Evolutionary conservation across 441 rosid genomes (phyloP).

Genomic region (Lepidium campestre): DNA sequence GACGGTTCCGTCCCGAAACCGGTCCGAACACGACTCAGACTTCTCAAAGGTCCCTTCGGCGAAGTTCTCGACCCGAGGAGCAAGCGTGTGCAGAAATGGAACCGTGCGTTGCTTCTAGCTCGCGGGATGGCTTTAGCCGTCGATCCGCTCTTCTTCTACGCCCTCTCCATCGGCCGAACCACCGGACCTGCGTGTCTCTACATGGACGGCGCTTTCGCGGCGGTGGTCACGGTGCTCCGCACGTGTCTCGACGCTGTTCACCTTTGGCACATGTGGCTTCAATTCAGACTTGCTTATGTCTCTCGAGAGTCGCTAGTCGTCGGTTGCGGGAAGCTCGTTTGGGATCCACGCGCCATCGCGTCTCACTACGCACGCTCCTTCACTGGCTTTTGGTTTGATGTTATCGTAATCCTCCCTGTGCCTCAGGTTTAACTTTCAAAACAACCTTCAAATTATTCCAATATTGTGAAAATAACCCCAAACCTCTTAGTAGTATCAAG

Average conservation of each 20-base stretch:
- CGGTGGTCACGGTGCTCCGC: slow-evolving; percentile 42
- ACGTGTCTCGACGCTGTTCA: slow-evolving; percentile 54
- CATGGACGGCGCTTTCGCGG: slow-evolving; percentile 56
- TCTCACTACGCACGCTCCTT: slow-evolving; percentile 48
- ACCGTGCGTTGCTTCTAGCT: slow-evolving; percentile 47
- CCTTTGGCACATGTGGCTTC: slow-evolving; percentile 61
- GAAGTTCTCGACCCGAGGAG: slow-evolving; percentile 60
- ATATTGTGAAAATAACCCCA: neutral
- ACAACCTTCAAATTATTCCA: neutral
- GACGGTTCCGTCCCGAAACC: slow-evolving; percentile 5
- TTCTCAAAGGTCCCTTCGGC: slow-evolving; percentile 34
- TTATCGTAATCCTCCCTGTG: slow-evolving; percentile 60
- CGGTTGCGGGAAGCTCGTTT: slow-evolving; percentile 79
- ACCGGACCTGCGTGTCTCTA: slow-evolving; percentile 51
- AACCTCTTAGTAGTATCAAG: neutral
- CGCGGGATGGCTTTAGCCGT: slow-evolving; percentile 63
- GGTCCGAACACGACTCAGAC: neutral
- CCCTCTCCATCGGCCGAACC: slow-evolving; percentile 36
- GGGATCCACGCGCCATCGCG: slow-evolving; percentile 73
- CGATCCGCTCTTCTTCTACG: slow-evolving; percentile 76
- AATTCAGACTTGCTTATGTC: slow-evolving; percentile 65
- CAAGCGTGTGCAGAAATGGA: slow-evolving; percentile 54
- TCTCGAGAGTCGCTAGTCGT: slow-evolving; percentile 61
- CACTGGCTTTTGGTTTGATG: slow-evolving; percentile 68
- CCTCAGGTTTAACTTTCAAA: slow-evolving; percentile 53